These are phyloP conservation scores for Zoysia pacifica DNA, from an alignment of 176 grass and related monocot genomes.

Conservation along the genomic window DNA sequence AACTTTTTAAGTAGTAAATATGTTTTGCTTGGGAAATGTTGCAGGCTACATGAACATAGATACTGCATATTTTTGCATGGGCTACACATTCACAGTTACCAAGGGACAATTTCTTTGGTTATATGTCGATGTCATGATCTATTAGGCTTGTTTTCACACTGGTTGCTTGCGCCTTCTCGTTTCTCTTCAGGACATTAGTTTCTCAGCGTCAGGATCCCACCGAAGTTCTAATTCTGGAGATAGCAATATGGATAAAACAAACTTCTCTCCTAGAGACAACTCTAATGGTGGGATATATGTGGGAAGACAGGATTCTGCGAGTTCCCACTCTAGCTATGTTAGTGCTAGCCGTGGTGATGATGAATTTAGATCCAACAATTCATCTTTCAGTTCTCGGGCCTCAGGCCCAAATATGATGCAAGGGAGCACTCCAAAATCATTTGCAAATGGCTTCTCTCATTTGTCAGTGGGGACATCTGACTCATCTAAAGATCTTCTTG, in stretches of 20 bases:
- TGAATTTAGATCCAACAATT: slow-evolving; percentile 60
- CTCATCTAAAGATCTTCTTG: slow-evolving; percentile 90
- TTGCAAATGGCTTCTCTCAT: slow-evolving; percentile 55
- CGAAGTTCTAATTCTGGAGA: slow-evolving; percentile 96
- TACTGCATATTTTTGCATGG: not conserved
- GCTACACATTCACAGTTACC: not conserved
- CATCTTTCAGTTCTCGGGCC: slow-evolving; percentile 73
- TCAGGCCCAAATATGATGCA: slow-evolving; percentile 58
- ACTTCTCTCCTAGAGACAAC: slow-evolving; percentile 71
- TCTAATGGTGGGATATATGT: slow-evolving; percentile 54
- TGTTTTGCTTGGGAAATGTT: slow-evolving; percentile 15
- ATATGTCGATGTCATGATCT: not conserved
- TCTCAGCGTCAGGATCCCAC: slow-evolving; percentile 89
- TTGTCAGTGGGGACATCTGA: slow-evolving; percentile 53
- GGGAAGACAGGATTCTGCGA: slow-evolving; percentile 74
- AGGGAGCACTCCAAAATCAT: slow-evolving; percentile 53
- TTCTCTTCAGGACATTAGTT: slow-evolving; percentile 65
- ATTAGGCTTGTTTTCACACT: not conserved
- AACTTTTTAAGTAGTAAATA: not conserved
- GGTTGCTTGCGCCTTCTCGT: not conserved
- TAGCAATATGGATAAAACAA: slow-evolving; percentile 66
- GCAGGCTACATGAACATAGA: not conserved
- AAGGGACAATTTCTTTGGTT: not conserved
- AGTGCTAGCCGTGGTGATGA: slow-evolving; percentile 56
- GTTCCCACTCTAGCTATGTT: slow-evolving; percentile 65